A percentile compares a stretch with the other conserved stretches of the same genome.
Conservation (phyloP, 1,284 basidiomycete genomes). For the Tylopilus sp. region DNA sequence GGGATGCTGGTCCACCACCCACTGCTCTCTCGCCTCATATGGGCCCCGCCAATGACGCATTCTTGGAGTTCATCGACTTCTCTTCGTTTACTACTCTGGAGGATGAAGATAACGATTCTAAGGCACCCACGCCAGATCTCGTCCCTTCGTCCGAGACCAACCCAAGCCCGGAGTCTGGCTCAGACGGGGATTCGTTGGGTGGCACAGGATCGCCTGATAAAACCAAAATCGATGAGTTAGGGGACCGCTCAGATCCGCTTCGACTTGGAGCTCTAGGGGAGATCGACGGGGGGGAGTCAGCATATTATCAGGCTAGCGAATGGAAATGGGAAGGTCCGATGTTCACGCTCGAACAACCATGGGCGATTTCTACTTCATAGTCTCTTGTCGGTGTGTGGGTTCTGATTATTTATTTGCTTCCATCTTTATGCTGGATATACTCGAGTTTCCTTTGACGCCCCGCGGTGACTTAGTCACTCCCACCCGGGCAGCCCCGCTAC, state of each 20-base stretch:
- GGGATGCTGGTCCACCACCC: constrained; percentile 32
- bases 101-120: constrained; percentile 60
- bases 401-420: constrained; percentile 35
- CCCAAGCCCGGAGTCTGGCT: constrained; percentile 71
- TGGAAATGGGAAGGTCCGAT: constrained; percentile 75
- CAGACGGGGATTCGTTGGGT: constrained; percentile 48
- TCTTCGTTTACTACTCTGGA: constrained; percentile 53
- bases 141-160: constrained; percentile 67
- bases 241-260: constrained; percentile 45
- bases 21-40: constrained; percentile 37
- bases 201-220: constrained; percentile 36
- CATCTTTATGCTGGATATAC: constrained; percentile 41
- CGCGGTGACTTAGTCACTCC: constrained; percentile 18
- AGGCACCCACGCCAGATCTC: constrained; percentile 67
- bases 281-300: constrained; percentile 70
- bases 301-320: constrained; percentile 58
- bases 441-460: constrained; percentile 10
- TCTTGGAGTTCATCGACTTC: constrained; percentile 59
- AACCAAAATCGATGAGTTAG: constrained; percentile 46
- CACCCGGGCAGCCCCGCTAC: not conserved
- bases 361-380: constrained; percentile 65
- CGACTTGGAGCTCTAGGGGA: constrained; percentile 61
- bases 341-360: constrained; percentile 60
- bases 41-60: constrained; percentile 35
- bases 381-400: constrained; percentile 21